phyloP scores from a whole-genome alignment of 2,329 filamentous ascomycete species.

The Trichoderma sp. region DNA sequence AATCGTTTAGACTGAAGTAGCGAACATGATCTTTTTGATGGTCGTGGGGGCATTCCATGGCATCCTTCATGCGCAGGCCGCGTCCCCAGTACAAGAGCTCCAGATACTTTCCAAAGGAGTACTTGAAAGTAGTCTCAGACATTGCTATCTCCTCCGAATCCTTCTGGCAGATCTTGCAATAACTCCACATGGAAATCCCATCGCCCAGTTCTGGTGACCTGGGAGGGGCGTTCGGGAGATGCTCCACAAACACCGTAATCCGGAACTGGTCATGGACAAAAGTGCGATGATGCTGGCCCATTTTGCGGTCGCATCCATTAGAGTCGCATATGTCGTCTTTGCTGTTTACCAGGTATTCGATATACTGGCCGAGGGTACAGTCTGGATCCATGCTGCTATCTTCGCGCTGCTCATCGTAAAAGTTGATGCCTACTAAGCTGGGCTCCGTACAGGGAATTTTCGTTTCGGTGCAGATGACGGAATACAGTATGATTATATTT shows the following conservation, averaged over 20 bases:
- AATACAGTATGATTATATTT: conserved; percentile 93
- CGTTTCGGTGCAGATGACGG: conserved; percentile 87
- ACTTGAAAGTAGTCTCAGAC: conserved; percentile 95
- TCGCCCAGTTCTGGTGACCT: conserved; percentile 47
- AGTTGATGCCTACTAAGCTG: conserved; percentile 84
- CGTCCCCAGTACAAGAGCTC: conserved; percentile 96
- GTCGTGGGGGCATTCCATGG: conserved; percentile 79
- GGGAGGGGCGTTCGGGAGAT: conserved; percentile 46
- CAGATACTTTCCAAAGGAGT: conserved; percentile 98
- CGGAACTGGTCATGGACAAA: conserved; percentile 97
- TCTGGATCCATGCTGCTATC: conserved; percentile 74
- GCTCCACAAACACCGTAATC: conserved; percentile 84
- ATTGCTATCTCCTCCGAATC: conserved; percentile 89
- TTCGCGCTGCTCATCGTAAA: conserved; percentile 90
- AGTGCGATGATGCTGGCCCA: conserved; percentile 91
- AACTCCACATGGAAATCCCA: conserved; percentile 96
- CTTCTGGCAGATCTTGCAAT: conserved; percentile 86
- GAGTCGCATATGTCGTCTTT: conserved; percentile 77
- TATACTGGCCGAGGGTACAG: conserved; percentile 90
- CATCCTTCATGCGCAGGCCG: conserved; percentile 71
- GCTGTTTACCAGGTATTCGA: conserved; percentile 81
- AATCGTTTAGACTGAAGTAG: conserved; percentile 87
- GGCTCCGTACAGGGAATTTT: conserved; percentile 93
- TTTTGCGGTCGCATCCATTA: conserved; percentile 82
- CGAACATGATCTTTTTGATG: conserved; percentile 89